Evolutionary conservation across 164 flowering plant genomes (phyloP).

Genomic region (Cinnamomum chago): DNA sequence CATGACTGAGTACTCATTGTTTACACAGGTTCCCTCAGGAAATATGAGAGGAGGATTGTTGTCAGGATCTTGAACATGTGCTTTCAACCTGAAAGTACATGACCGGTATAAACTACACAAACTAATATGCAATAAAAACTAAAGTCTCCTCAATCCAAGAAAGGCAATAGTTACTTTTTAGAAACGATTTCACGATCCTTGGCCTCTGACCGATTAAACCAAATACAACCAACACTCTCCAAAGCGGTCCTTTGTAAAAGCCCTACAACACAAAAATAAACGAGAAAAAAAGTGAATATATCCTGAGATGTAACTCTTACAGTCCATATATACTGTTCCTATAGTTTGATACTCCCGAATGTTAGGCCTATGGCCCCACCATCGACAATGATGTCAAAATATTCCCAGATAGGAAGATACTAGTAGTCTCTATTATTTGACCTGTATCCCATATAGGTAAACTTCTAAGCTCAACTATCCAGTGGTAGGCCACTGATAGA

Average conservation of each 20-base stretch:
- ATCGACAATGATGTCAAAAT: neutral
- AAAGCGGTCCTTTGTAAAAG: slow-evolving; percentile 81
- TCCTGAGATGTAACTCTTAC: neutral
- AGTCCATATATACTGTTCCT: neutral
- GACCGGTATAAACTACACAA: neutral
- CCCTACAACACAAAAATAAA: slow-evolving; percentile 39
- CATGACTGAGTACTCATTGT: slow-evolving; percentile 93
- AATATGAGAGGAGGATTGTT: slow-evolving; percentile 97
- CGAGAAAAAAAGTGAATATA: neutral
- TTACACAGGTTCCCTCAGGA: slow-evolving; percentile 99
- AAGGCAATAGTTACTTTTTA: slow-evolving; percentile 50
- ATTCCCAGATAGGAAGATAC: neutral
- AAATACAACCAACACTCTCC: slow-evolving; percentile 95
- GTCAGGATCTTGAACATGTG: slow-evolving; percentile 72
- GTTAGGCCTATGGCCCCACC: neutral
- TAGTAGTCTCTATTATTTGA: neutral
- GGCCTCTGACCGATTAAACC: slow-evolving; percentile 93
- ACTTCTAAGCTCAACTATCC: neutral
- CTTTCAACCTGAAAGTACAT: slow-evolving; percentile 62
- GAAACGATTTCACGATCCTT: slow-evolving; percentile 95
- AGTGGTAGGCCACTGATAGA: neutral
- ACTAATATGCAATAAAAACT: neutral
- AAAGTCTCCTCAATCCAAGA: neutral
- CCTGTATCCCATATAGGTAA: neutral
- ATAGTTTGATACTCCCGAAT: no score